Percentiles rank a stretch among this genome's conserved stretches.
These are phyloP conservation scores for Theileria orientalis DNA, from an alignment of 169 alveolate species.

Conservation along the genomic window DNA sequence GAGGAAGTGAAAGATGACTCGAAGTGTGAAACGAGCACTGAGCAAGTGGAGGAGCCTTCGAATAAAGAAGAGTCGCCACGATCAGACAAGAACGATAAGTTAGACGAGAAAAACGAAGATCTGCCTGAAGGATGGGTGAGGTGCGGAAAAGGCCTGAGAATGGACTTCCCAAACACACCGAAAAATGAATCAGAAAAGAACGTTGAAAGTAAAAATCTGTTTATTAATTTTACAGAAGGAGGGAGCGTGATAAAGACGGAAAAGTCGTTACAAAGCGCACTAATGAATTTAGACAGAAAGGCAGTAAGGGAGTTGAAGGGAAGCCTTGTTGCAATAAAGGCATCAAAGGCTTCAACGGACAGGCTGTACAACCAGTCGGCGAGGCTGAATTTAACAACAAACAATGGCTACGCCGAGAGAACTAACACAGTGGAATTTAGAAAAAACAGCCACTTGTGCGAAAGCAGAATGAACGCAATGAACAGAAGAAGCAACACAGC, in stretches of 20 bases:
- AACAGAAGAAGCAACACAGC: no score
- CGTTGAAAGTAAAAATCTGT: constrained; percentile 10
- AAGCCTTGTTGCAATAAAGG: constrained; percentile 39
- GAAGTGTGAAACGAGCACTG: no score
- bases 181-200: not conserved
- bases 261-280: constrained; percentile 10
- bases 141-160: constrained; percentile 45
- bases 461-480: not conserved
- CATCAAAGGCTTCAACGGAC: constrained; percentile 26
- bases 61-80: no score
- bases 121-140: constrained; percentile 67
- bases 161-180: constrained; percentile 60
- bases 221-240: constrained; percentile 27
- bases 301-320: constrained; percentile 37
- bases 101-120: constrained; percentile 2
- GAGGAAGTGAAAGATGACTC: no score
- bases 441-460: not conserved
- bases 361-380: no score
- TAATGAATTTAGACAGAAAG: constrained; percentile 38
- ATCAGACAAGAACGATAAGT: no score
- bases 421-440: not conserved
- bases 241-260: not conserved
- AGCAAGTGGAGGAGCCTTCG: no score
- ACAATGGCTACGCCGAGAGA: not conserved
- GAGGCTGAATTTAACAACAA: not conserved